These are phyloP conservation scores for Vaccinium macrocarpon DNA, from an alignment of 148 eudicot genomes.

Conservation along the genomic window DNA sequence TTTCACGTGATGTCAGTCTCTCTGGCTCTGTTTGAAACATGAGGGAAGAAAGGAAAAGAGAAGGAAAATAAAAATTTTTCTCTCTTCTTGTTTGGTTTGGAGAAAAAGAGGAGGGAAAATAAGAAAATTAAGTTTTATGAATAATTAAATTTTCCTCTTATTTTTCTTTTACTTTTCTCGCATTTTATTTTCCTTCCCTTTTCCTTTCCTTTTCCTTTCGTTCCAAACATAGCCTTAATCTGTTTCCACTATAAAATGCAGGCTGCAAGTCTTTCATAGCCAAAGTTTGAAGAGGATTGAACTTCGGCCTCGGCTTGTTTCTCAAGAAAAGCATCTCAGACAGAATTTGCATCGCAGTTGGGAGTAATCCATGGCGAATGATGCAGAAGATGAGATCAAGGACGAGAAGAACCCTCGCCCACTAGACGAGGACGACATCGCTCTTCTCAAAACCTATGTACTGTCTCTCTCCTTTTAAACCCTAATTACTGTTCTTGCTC, in stretches of 20 bases:
- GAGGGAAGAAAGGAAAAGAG: too few relatives aligned
- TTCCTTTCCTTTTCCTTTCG: too few relatives aligned
- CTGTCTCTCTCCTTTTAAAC: not conserved
- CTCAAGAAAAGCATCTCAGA: conserved; percentile 8
- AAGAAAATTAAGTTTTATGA: too few relatives aligned
- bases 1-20: not conserved
- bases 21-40: too few relatives aligned
- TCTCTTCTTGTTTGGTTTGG: too few relatives aligned
- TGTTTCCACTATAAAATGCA: not conserved
- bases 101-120: too few relatives aligned
- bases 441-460: conserved; percentile 92
- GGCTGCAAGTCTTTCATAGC: not conserved
- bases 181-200: too few relatives aligned
- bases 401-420: conserved; percentile 88
- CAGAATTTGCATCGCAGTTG: not conserved
- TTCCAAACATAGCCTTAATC: too few relatives aligned
- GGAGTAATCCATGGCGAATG: conserved; percentile 40
- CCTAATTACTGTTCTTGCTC: not conserved
- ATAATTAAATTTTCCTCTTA: too few relatives aligned
- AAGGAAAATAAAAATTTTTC: too few relatives aligned
- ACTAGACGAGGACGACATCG: conserved; percentile 95
- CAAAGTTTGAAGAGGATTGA: not conserved
- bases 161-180: too few relatives aligned
- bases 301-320: conserved; percentile 13
- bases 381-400: conserved; percentile 79